phyloP scores from a whole-genome alignment of 148 eudicot species.

The Amaranthus cruentus region DNA sequence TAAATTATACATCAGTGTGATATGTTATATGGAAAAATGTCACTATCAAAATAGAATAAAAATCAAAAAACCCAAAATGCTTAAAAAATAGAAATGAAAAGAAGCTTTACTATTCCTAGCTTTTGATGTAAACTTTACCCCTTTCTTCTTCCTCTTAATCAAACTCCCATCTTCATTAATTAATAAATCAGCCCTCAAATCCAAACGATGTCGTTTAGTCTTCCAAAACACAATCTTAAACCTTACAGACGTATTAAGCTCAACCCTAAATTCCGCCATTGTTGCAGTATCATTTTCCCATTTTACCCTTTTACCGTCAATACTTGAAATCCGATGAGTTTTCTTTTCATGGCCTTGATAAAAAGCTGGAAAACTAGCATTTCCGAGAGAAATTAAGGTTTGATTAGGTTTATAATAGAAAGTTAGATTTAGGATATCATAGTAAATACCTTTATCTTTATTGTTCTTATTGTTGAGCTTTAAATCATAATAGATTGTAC shows the following conservation, averaged over 20 bases:
- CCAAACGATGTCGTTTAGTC: slow-evolving; percentile 1
- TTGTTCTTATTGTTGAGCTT: too few relatives aligned
- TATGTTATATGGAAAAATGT: too few relatives aligned
- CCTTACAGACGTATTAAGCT: neutral
- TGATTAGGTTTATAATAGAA: slow-evolving; percentile 23
- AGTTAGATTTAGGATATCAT: slow-evolving; percentile 28
- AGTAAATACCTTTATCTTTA: too few relatives aligned
- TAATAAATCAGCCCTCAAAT: neutral
- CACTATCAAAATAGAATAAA: neutral
- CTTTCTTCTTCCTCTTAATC: slow-evolving; percentile 1
- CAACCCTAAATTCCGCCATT: neutral
- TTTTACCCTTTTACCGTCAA: slow-evolving; percentile 27
- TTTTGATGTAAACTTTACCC: neutral
- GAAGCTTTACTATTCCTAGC: neutral
- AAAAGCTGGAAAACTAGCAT: slow-evolving; percentile 24
- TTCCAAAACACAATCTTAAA: slow-evolving; percentile 1
- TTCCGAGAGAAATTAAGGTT: slow-evolving; percentile 23
- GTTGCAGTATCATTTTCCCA: slow-evolving; percentile 13
- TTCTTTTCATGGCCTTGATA: slow-evolving; percentile 49
- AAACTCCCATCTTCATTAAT: neutral
- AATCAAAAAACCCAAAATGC: neutral
- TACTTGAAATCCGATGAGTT: slow-evolving; percentile 21
- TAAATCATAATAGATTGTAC: slow-evolving; percentile 30
- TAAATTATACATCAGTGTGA: too few relatives aligned
- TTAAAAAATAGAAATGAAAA: neutral